Evolutionary conservation across 2,329 filamentous ascomycete genomes (phyloP).

Genomic region (Apiospora marii): DNA sequence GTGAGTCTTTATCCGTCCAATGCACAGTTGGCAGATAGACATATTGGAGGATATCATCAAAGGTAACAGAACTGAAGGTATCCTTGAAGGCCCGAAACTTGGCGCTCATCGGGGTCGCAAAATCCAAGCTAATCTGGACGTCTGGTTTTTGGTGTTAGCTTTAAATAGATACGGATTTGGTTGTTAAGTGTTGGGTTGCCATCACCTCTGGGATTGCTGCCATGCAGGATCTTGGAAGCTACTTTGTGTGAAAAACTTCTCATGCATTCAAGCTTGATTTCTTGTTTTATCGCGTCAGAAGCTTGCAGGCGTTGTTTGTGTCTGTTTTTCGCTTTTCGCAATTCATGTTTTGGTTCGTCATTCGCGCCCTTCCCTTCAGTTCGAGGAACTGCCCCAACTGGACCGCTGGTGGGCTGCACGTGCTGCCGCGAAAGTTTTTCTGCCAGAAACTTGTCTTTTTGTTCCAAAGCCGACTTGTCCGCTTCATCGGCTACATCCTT

Average conservation of each 20-base stretch:
- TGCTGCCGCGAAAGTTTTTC: too few species aligned
- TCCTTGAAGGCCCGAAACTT: neutral
- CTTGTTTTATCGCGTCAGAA: neutral
- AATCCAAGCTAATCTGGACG: neutral
- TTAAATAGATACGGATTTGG: too few species aligned
- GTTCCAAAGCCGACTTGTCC: too few species aligned
- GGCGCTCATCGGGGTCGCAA: neutral
- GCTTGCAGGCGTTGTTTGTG: too few species aligned
- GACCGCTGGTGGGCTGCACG: too few species aligned
- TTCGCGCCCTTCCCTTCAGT: too few species aligned
- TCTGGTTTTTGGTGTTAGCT: neutral
- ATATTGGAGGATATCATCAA: neutral
- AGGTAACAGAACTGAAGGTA: neutral
- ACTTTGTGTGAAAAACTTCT: neutral
- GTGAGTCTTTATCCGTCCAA: neutral
- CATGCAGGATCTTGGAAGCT: neutral
- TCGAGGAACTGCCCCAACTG: too few species aligned
- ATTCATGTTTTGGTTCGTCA: too few species aligned
- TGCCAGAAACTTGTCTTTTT: too few species aligned
- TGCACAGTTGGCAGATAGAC: neutral
- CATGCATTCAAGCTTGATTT: slow-evolving; percentile 5
- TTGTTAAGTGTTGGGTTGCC: too few species aligned
- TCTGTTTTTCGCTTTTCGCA: too few species aligned
- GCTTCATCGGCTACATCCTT: too few species aligned
- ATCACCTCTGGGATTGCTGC: neutral